These are phyloP conservation scores for Zymoseptoria passerinii DNA, from an alignment of 2,329 filamentous ascomycete genomes.

Conservation along the genomic window DNA sequence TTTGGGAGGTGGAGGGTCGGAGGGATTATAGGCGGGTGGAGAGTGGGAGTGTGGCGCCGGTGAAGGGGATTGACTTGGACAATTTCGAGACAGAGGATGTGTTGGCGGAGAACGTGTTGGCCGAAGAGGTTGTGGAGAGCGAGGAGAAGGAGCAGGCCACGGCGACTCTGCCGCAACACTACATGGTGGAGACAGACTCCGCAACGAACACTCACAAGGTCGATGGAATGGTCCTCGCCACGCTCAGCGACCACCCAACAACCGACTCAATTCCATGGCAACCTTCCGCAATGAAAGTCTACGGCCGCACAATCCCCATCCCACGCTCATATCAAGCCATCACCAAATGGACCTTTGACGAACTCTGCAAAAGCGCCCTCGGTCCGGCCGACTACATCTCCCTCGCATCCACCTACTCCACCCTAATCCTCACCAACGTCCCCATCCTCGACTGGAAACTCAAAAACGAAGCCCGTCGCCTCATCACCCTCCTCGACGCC, in stretches of 20 bases:
- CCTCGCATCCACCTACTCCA: slow-evolving; percentile 71
- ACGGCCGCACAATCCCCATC: slow-evolving; percentile 55
- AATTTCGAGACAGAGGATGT: slow-evolving; percentile 14
- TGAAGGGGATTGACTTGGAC: slow-evolving; percentile 10
- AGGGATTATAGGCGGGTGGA: slow-evolving; percentile 61
- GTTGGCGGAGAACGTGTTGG: background rate
- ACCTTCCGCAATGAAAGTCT: slow-evolving; percentile 44
- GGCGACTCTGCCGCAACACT: slow-evolving; percentile 14
- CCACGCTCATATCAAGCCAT: slow-evolving; percentile 51
- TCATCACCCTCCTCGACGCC: slow-evolving; percentile 67
- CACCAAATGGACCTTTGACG: slow-evolving; percentile 58
- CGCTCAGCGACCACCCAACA: slow-evolving; percentile 1
- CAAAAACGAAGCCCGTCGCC: slow-evolving; percentile 72
- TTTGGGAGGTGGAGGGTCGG: slow-evolving; percentile 74
- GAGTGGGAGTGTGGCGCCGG: slow-evolving; percentile 25
- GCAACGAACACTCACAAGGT: background rate
- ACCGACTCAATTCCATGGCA: slow-evolving; percentile 32
- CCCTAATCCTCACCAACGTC: slow-evolving; percentile 62
- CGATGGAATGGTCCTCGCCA: background rate
- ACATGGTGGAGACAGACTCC: slow-evolving; percentile 5
- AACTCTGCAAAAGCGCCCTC: slow-evolving; percentile 56
- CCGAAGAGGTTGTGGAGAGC: slow-evolving; percentile 1
- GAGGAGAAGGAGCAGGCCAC: background rate
- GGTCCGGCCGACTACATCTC: slow-evolving; percentile 79
- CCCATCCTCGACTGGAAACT: slow-evolving; percentile 58